Evolutionary conservation across 2,329 filamentous ascomycete species (phyloP), one percentile per base, ranked within the genome.

Genomic region (Biscogniauxia marginata): DNA sequence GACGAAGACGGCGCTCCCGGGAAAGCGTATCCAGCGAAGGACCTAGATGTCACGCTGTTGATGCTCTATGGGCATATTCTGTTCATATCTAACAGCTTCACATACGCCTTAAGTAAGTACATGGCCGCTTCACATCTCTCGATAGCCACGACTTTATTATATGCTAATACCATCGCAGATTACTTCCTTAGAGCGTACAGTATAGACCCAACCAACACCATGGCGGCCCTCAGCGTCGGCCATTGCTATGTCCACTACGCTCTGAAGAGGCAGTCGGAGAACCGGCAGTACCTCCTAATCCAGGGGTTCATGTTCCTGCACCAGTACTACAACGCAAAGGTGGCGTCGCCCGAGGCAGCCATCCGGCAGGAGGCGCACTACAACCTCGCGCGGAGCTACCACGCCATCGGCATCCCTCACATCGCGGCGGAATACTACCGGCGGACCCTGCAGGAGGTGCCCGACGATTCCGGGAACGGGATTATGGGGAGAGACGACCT

Each of bases 41-140:
- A 82, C 13, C 79, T 96, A 59, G 93, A 98, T 70, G 84, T 92
- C 7, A 88, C 88, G 22, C 79, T 98, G 8, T 81, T 99, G 11
- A 89, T 93, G 71, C 82, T 96, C 0, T 98, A 97, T 69, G 95
- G 90, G 0, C 90, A 98, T 69, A 91, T 97, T 58, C 80, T 97
- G 4, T 92, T 91, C 65, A 88, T 87, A 0, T 91, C 91, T 2
- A 90, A 88, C 50, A 91, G 88, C 63, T 96, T 95, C 73, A 85
- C 86, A 13, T 90, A 89, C 65, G 90, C 95, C 0, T 76, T 98
- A 30, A 93, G 87, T 85, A 74, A 63, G 75, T 71, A 19, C 7
- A 20, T 43, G 5, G 16, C 4, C 30, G 34, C 3, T 20, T 22
- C 24, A 25, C 7, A n/a, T 16, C 3, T 22, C 3, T 25, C 20